Evolutionary conservation across 2,329 filamentous ascomycete species (phyloP).

Genomic region (Penicillium fuscoglaucum): DNA sequence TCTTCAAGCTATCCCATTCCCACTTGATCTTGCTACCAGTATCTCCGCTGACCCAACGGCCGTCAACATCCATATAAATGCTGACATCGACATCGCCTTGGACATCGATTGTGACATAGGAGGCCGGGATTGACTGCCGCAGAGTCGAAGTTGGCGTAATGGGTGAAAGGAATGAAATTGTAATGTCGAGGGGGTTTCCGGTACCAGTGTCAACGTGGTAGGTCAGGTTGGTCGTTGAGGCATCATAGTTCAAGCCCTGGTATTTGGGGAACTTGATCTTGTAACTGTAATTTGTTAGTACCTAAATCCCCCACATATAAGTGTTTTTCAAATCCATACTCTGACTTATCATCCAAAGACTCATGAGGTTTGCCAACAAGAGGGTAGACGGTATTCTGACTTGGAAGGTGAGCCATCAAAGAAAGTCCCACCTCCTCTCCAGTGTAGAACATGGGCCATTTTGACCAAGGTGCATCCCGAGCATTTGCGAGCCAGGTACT

Average conservation of each 20-base stretch:
- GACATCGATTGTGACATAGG: conserved; percentile 71
- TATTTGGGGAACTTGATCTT: conserved; percentile 61
- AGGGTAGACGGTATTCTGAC: conserved; percentile 62
- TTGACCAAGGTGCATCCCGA: conserved; percentile 72
- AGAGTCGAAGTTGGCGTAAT: conserved; percentile 79
- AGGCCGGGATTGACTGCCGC: conserved; percentile 77
- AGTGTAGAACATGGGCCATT: conserved; percentile 86
- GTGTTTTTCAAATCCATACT: conserved; percentile 33
- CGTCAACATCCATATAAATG: conserved; percentile 66
- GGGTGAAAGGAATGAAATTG: conserved; percentile 69
- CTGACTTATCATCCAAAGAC: conserved; percentile 49
- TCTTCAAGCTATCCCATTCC: conserved; percentile 56
- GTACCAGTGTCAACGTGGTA: conserved; percentile 57
- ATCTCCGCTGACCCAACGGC: conserved; percentile 80
- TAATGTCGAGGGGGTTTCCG: conserved; percentile 52
- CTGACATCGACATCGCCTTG: conserved; percentile 65
- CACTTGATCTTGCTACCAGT: conserved; percentile 68
- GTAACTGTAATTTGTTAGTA: conserved; percentile 45
- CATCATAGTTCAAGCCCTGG: conserved; percentile 64
- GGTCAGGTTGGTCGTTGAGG: conserved; percentile 68
- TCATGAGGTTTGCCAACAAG: conserved; percentile 67
- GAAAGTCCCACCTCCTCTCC: conserved; percentile 67
- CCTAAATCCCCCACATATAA: not conserved
- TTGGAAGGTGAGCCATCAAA: conserved; percentile 62
- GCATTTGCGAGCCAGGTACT: conserved; percentile 74